Base-by-base conservation (phyloP, 768 basidiomycete species). In the Porphyrellus cyaneotinctus region DNA sequence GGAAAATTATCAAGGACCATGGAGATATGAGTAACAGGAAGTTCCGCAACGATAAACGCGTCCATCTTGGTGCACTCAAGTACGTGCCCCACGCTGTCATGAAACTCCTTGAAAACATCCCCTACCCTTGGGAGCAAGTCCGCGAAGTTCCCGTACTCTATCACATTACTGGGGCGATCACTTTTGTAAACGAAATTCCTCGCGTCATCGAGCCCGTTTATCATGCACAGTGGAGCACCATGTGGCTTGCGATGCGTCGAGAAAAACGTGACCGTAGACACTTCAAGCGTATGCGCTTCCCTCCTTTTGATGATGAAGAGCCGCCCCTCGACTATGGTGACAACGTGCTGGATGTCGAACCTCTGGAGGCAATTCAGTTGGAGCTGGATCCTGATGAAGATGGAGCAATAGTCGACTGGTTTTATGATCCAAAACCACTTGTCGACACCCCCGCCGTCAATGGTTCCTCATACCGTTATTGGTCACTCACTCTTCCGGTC, bases 11-110 rank as follows among this genome's bases (percentile, higher is more conserved):
- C 77, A 95, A 97, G 75, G 97, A 98, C 72, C 95, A 98, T 64
- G 95, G 95, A 59, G 95, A 97, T 75, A 97, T 99, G 97, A 94
- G 91, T 72, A 95, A 95, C 70, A 84, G 97, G 70, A 99, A 99
- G 78, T 99, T 98, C 72, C 79, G 97, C 61, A 97, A 95, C 68
- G 97, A 99, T 78, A 99, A 99, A 76, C 91, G 97, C 57, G 97
- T 99, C 37, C 97, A 99, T 73, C 84, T 99, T 28, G 97, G 97
- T 59, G 97, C 97, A 32, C 81, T 98, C 66, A 93, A 93, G 75
- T 99, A 98, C 70, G 95, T 99, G 47, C 97, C 97, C 20, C 97
- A 99, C 72, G 97, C 97, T 38, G 97, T 99, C 54, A 91, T 98
- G 87, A 99, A 99, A 74, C 80, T 99, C 56, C 79, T 99, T 60